Evolutionary conservation across 805 yeast genomes (phyloP).

Genomic region (Alloascoidea africana): DNA sequence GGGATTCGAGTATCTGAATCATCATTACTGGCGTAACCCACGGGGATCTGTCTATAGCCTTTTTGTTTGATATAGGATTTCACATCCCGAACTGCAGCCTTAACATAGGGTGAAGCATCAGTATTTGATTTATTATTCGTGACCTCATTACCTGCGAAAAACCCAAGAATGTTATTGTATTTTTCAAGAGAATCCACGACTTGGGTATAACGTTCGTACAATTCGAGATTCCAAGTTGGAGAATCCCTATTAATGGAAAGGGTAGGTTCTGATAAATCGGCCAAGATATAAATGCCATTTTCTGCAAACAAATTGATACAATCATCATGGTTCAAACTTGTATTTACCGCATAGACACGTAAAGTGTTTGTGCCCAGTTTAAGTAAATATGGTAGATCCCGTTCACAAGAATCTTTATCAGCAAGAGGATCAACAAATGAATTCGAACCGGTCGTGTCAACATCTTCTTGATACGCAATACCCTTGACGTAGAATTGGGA

Average conservation of each 20-base stretch:
- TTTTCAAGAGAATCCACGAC: conserved; percentile 71
- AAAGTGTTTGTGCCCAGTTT: conserved; percentile 62
- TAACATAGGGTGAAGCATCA: conserved; percentile 84
- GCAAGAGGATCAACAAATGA: conserved; percentile 59
- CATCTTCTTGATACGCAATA: conserved; percentile 70
- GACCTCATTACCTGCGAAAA: conserved; percentile 97
- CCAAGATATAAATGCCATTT: conserved; percentile 83
- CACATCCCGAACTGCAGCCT: conserved; percentile 92
- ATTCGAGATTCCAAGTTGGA: conserved; percentile 64
- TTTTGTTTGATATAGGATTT: conserved; percentile 55
- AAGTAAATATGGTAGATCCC: conserved; percentile 67
- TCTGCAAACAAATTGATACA: conserved; percentile 66
- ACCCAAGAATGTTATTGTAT: conserved; percentile 77
- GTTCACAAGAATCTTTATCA: conserved; percentile 47
- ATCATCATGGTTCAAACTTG: conserved; percentile 50
- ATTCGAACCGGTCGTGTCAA: conserved; percentile 57
- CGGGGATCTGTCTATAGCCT: conserved; percentile 70
- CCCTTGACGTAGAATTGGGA: conserved; percentile 82
- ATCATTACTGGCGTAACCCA: conserved; percentile 89
- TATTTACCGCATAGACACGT: conserved; percentile 78
- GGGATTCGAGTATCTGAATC: conserved; percentile 66
- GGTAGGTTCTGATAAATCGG: conserved; percentile 83
- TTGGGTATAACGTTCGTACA: conserved; percentile 61
- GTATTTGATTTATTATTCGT: conserved; percentile 72
- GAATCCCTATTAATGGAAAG: conserved; percentile 58